Evolutionary conservation across 2,329 filamentous ascomycete species (phyloP).

Genomic region (Claviceps pusilla): DNA sequence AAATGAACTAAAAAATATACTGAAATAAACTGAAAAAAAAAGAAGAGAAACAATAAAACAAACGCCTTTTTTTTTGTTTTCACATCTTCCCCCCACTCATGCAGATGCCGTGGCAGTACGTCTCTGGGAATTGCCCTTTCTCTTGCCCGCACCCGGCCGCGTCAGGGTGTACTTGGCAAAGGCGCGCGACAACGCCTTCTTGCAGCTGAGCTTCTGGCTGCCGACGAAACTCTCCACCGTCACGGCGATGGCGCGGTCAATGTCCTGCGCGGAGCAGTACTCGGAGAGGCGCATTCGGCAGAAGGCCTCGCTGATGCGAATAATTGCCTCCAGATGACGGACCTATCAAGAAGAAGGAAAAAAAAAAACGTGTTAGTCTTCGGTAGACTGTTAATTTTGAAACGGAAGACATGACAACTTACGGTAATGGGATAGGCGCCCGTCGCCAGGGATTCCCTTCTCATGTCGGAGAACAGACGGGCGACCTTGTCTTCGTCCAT

Average conservation of each 20-base stretch:
- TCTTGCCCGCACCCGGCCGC: conserved; percentile 26
- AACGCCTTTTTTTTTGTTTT: background rate
- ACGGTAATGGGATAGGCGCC: conserved; percentile 97
- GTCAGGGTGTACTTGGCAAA: conserved; percentile 84
- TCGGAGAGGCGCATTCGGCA: conserved; percentile 97
- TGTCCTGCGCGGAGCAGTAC: conserved; percentile 78
- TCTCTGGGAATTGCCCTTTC: conserved; percentile 5
- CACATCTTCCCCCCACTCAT: background rate
- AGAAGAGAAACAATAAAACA: background rate
- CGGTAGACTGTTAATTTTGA: background rate
- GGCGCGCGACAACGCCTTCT: conserved; percentile 83
- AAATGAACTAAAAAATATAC: too few relatives aligned
- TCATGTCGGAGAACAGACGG: conserved; percentile 88
- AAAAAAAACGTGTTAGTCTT: conserved; percentile 2
- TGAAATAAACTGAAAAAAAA: background rate
- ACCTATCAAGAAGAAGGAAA: conserved; percentile 41
- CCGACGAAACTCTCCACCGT: conserved; percentile 93
- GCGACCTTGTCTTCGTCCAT: conserved; percentile 97
- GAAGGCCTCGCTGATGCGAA: conserved; percentile 87
- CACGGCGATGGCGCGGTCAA: conserved; percentile 92
- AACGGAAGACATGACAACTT: conserved; percentile 22
- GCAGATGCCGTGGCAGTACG: conserved; percentile 1
- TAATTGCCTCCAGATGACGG: conserved; percentile 93
- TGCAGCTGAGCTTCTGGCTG: conserved; percentile 92
- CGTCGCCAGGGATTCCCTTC: conserved; percentile 79